Evolutionary conservation across 768 basidiomycete genomes (phyloP).

Genomic region (Mycena venus): DNA sequence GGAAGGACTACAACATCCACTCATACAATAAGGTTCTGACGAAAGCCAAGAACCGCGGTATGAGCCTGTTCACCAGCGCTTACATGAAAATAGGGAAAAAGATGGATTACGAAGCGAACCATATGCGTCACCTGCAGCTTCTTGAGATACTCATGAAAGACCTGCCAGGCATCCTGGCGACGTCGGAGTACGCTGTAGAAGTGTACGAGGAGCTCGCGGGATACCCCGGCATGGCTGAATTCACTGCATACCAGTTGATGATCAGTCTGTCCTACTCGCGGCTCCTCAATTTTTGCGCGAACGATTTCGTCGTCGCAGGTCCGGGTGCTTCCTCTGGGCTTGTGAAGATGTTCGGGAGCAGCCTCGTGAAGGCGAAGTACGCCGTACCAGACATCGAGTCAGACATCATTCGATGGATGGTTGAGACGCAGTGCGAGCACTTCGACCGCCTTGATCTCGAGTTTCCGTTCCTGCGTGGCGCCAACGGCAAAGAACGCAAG

Average conservation of each 20-base stretch:
- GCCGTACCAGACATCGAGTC: constrained; percentile 57
- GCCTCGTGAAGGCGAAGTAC: constrained; percentile 46
- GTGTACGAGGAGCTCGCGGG: constrained; percentile 70
- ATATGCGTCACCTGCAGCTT: constrained; percentile 74
- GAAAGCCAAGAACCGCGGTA: constrained; percentile 50
- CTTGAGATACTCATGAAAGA: constrained; percentile 72
- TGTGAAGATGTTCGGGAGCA: constrained; percentile 72
- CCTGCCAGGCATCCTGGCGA: constrained; percentile 61
- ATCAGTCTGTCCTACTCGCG: constrained; percentile 70
- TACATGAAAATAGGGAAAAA: constrained; percentile 81
- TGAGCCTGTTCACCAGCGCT: constrained; percentile 74
- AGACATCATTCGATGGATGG: constrained; percentile 75
- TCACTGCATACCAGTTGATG: constrained; percentile 78
- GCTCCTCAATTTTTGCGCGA: constrained; percentile 70
- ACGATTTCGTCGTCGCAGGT: constrained; percentile 80
- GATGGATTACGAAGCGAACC: constrained; percentile 60
- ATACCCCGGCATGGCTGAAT: constrained; percentile 82
- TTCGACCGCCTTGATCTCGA: constrained; percentile 70
- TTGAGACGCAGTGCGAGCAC: constrained; percentile 68
- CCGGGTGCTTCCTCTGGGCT: constrained; percentile 77
- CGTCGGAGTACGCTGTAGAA: constrained; percentile 71
- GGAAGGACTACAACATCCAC: constrained; percentile 66
- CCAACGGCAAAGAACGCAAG: constrained; percentile 48
- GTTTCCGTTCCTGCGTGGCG: constrained; percentile 65
- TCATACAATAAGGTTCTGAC: constrained; percentile 68